A percentile compares a stretch with the other conserved stretches of the same genome.
Conservation (phyloP, 1,284 basidiomycete genomes). For the Rhodotorula sp. region DNA sequence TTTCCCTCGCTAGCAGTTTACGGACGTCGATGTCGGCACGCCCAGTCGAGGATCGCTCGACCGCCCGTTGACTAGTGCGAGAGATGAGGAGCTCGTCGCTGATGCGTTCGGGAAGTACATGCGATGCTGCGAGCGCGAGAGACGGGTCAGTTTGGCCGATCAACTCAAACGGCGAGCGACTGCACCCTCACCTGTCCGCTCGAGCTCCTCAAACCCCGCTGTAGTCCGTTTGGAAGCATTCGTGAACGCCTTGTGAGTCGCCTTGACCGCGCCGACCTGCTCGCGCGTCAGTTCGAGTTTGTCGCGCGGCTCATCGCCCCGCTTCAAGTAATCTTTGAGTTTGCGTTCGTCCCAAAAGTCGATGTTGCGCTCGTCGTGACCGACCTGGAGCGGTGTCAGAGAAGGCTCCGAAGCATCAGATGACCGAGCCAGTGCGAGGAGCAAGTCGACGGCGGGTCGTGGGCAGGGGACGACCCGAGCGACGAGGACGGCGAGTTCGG, state of each 20-base stretch:
- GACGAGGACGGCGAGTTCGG: slow-evolving; percentile 3
- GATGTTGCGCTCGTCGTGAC: slow-evolving; percentile 13
- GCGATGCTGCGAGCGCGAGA: not conserved
- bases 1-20: not conserved
- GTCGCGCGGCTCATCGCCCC: not conserved
- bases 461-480: slow-evolving; percentile 3
- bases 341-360: slow-evolving; percentile 23
- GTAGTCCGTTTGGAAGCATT: not conserved
- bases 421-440: not conserved
- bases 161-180: not conserved
- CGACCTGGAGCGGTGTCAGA: not conserved
- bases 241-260: not conserved
- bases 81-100: slow-evolving; percentile 13
- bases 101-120: not conserved
- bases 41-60: too few species aligned
- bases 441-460: not conserved
- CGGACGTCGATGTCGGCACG: not conserved
- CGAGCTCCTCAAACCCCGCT: not conserved
- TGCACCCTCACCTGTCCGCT: not conserved
- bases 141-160: not conserved
- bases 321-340: slow-evolving; percentile 1
- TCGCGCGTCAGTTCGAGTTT: slow-evolving; percentile 12
- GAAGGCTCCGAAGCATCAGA: not conserved
- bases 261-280: slow-evolving; percentile 11
- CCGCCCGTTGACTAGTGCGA: not conserved